Evolutionary conservation across 2,329 filamentous ascomycete species (phyloP), one percentile per base, ranked within the genome.

Genomic region (Verticillium dahliae): DNA sequence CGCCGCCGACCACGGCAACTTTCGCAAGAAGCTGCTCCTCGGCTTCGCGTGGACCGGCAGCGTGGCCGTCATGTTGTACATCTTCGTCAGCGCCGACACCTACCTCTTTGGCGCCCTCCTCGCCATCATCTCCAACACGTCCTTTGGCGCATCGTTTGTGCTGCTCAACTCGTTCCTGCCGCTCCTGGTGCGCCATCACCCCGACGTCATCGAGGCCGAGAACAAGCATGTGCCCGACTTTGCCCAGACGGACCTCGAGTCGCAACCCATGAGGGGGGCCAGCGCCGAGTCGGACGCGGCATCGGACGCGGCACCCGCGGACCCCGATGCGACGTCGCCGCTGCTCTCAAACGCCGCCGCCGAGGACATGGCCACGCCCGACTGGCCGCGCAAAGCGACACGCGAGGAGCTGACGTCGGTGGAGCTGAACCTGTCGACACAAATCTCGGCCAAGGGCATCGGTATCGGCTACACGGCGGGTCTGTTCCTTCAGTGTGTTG

Each of bases 81-180:
- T 99, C 57, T 88, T 89, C 33, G 82, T 97, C 60, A 83, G 85
- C 50, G 88, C 91, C 34, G 82, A 84, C 55, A 79, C 91, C 10
- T 98, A 97, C 71, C 71, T 97, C 2, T 74, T 98, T 11, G 94
- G 90, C 55, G 91, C 90, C 3, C 66, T 98, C 2, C 81, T 97
- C 63, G 93, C 95, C 35, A 91, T 98, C 66, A 80, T 98, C 58
- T 90, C 93, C 39, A 98, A 98, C 73, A 96, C 92, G 1, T 94
- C 92, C 55, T 96, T 97, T 71, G 95, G 95, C 27, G 92, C 93
- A 15, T 97, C 92, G 0, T 98, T 97, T 73, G 95, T 99, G 2
- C 82, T 99, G 13, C 79, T 99, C 56, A 99, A 99, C 76, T 97
- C 93, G 0, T 99, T 97, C 70, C 79, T 99, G 54, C 95, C 95